Evolutionary conservation across 1,139 yeast genomes (phyloP), one percentile per base, ranked within the genome.

Genomic region (Taiozyma sp.): DNA sequence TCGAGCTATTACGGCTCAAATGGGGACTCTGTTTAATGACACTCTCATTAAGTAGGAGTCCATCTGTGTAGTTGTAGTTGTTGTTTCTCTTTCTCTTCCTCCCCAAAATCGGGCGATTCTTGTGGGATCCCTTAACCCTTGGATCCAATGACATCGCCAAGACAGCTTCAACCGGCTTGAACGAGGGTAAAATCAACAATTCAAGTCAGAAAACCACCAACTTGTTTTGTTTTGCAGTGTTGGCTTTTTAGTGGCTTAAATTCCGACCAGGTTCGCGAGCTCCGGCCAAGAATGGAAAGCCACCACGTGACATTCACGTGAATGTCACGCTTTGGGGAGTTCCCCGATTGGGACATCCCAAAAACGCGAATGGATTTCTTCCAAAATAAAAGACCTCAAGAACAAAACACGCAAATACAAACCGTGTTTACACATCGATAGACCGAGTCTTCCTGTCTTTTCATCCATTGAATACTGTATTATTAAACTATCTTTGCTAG

Each of bases 11-110:
- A 13, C 49, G 44, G 22, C 46, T 47, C 9, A 48, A 45, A 28
- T 48, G 49, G 2, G 54, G 54, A 19, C 50, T 49, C 4, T 46
- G 29, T 16, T 47, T 43, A 16, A 51, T 49, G 9, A 48, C 39
- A 8, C 39, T 23, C 8, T 46, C 47, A 29, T 51, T 49, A 13
- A 51, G 48, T 38, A 49, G 22, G 32, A 49, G 44, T 22, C 36
- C 46, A n/a, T 47, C 44, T 12, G 45, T 13, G n/a, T 19, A 50
- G 12, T 45, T 39, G 43, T 44, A 36, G 16, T 24, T 44, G 4
- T 32, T 27, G 30, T 49, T 42, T 5, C 54, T 51, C 27, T 52
- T 52, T 8, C 54, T 42, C 46, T 50, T 52, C 41, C 54, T 45
- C 13, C 46, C 49, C n/a, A 52, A 39, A 2, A 52, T 34, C 2